Percentiles rank a stretch among this genome's conserved stretches.
Evolutionary conservation across 208 protist genomes (phyloP).

Genomic region (Balamuthia mandrillaris): DNA sequence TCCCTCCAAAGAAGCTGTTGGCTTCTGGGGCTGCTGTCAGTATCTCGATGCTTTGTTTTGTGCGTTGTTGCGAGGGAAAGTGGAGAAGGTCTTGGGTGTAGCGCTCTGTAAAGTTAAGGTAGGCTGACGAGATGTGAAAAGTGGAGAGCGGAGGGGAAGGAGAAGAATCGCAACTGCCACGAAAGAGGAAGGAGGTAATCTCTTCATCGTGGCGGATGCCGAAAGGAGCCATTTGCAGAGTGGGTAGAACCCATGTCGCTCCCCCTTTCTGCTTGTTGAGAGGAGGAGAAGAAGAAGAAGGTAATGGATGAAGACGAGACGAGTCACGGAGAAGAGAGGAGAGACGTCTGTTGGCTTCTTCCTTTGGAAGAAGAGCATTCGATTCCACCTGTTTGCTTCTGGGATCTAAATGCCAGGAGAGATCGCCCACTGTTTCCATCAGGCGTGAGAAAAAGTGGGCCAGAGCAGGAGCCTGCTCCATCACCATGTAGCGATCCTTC

Average conservation of each 20-base stretch:
- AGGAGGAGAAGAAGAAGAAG: neutral
- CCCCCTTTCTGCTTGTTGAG: too few relatives aligned
- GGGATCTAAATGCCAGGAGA: neutral
- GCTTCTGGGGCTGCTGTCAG: too few relatives aligned
- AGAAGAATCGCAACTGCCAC: too few relatives aligned
- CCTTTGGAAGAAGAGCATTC: neutral
- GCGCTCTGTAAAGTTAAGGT: slow-evolving; percentile 63
- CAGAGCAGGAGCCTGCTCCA: slow-evolving; percentile 70
- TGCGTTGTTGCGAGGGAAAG: neutral
- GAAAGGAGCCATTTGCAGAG: slow-evolving; percentile 63
- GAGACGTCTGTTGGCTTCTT: neutral
- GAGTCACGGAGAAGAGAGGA: neutral
- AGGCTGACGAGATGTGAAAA: slow-evolving; percentile 47
- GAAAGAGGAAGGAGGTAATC: slow-evolving; percentile 40
- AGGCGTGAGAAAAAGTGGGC: slow-evolving; percentile 59
- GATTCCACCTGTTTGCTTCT: neutral
- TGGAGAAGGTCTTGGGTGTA: slow-evolving; percentile 48
- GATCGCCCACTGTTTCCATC: slow-evolving; percentile 9
- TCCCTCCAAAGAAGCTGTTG: slow-evolving; percentile 59
- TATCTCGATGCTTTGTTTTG: neutral
- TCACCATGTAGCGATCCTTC: slow-evolving; percentile 86
- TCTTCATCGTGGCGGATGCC: slow-evolving; percentile 60
- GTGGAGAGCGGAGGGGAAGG: neutral
- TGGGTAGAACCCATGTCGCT: slow-evolving; percentile 63
- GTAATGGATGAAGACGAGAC: neutral